Percentiles rank a stretch among this genome's conserved stretches.
phyloP scores from a whole-genome alignment of 257 asterid genomes.

The Penstemon newberryi region DNA sequence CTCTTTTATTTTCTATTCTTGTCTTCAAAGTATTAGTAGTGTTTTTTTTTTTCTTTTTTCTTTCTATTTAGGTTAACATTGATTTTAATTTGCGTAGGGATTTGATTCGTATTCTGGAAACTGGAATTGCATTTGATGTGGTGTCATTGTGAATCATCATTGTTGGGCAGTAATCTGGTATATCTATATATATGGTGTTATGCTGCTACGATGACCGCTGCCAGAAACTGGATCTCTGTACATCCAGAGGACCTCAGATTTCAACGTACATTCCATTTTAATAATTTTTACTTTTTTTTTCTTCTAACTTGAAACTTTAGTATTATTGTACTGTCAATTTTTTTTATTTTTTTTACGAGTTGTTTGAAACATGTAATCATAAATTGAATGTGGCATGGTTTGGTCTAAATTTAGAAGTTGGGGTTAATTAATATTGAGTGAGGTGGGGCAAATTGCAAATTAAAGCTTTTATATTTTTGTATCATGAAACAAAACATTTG shows the following conservation, averaged over 20 bases:
- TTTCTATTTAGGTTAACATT: slow-evolving; percentile 8
- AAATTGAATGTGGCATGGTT: too few species aligned
- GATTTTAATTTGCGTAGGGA: background rate
- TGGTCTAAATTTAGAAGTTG: too few species aligned
- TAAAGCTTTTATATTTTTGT: too few species aligned
- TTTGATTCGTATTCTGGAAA: slow-evolving; percentile 4
- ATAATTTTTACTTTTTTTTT: background rate
- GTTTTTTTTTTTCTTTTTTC: background rate
- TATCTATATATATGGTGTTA: background rate
- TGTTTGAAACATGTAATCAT: background rate
- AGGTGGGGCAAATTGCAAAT: too few species aligned
- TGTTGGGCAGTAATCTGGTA: slow-evolving; percentile 27
- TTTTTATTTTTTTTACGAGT: background rate
- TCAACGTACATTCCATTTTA: slow-evolving; percentile 45
- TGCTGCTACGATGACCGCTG: slow-evolving; percentile 44
- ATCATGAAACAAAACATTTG: too few species aligned
- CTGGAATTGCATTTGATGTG: background rate
- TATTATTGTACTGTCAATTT: background rate
- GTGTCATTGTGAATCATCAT: background rate
- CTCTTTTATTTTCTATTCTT: too few species aligned
- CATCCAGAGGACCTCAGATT: slow-evolving; percentile 74
- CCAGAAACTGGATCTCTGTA: slow-evolving; percentile 54
- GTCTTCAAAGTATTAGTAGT: too few species aligned
- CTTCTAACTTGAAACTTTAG: background rate
- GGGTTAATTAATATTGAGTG: too few species aligned